Percentiles rank a stretch among this genome's conserved stretches.
phyloP scores from a whole-genome alignment of 1,139 yeast genomes.

The Pneumocystis oryctolagi region DNA sequence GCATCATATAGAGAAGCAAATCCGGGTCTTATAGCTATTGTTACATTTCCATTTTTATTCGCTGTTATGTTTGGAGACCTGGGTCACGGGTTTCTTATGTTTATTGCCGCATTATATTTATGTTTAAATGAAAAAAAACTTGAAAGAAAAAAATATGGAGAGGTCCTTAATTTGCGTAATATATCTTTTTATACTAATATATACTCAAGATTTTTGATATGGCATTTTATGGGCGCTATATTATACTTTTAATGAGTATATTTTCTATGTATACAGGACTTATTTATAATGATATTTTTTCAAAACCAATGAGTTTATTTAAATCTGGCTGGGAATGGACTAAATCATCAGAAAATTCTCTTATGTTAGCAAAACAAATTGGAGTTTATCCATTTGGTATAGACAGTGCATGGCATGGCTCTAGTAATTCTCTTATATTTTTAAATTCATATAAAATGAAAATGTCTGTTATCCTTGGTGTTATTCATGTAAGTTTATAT shows the following conservation, averaged over 20 bases:
- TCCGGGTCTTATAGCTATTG: slow-evolving; percentile 86
- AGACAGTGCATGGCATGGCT: slow-evolving; percentile 95
- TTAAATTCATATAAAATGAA: slow-evolving; percentile 96
- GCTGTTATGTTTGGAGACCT: slow-evolving; percentile 98
- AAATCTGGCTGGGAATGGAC: slow-evolving; percentile 91
- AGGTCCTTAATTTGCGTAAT: slow-evolving; percentile 20
- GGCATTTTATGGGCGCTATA: slow-evolving; percentile 89
- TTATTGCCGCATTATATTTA: slow-evolving; percentile 54
- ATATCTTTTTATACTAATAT: not conserved
- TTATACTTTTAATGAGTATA: slow-evolving; percentile 74
- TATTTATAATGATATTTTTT: slow-evolving; percentile 82
- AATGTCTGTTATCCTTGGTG: slow-evolving; percentile 86
- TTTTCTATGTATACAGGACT: slow-evolving; percentile 91
- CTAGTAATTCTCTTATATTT: slow-evolving; percentile 79
- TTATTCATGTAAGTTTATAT: slow-evolving; percentile 35
- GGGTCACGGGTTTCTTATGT: slow-evolving; percentile 81
- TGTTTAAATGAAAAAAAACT: slow-evolving; percentile 56
- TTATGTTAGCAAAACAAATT: slow-evolving; percentile 44
- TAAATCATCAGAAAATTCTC: slow-evolving; percentile 44
- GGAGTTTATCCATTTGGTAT: slow-evolving; percentile 75
- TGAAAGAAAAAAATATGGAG: slow-evolving; percentile 59
- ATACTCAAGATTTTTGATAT: slow-evolving; percentile 53
- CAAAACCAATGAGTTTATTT: slow-evolving; percentile 76
- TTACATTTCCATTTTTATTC: slow-evolving; percentile 96
- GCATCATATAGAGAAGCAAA: slow-evolving; percentile 91